phyloP scores from a whole-genome alignment of 176 grass and related monocot genomes.

The Melocanna baccifera region DNA sequence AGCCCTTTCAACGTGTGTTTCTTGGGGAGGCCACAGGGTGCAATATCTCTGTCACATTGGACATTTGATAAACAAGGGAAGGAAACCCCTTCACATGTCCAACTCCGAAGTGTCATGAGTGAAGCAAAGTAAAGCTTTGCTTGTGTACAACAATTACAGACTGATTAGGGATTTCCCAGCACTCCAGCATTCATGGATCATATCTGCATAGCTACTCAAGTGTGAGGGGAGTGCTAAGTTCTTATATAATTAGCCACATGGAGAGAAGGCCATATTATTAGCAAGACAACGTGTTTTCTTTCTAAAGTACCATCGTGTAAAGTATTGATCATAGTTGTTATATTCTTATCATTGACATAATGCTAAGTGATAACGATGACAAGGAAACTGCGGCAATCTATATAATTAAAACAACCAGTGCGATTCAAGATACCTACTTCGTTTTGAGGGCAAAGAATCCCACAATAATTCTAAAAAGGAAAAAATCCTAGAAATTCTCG shows the following conservation, averaged over 20 bases:
- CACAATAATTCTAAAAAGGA: too few relatives aligned
- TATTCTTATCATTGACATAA: neutral
- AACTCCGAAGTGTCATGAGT: slow-evolving; percentile 23
- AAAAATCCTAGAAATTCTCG: too few relatives aligned
- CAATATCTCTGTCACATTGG: slow-evolving; percentile 35
- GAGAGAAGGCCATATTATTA: neutral
- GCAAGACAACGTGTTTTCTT: neutral
- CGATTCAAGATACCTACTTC: too few relatives aligned
- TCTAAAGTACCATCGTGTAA: neutral
- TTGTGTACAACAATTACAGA: slow-evolving; percentile 29
- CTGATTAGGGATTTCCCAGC: neutral
- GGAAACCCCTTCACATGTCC: slow-evolving; percentile 28
- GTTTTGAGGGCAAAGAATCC: too few relatives aligned
- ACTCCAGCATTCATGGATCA: slow-evolving; percentile 13
- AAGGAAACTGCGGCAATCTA: neutral
- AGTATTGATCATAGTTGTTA: neutral
- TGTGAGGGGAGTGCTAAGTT: neutral
- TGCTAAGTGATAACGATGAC: slow-evolving; percentile 3
- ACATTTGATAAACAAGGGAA: slow-evolving; percentile 36
- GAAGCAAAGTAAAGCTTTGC: slow-evolving; percentile 34
- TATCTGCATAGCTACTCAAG: neutral
- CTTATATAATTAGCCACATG: slow-evolving; percentile 4
- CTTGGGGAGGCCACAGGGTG: slow-evolving; percentile 19
- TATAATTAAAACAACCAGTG: too few relatives aligned
- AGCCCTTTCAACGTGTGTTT: slow-evolving; percentile 38